Evolutionary conservation across 2,329 filamentous ascomycete genomes (phyloP).

Genomic region (Alternaria gansuensis): DNA sequence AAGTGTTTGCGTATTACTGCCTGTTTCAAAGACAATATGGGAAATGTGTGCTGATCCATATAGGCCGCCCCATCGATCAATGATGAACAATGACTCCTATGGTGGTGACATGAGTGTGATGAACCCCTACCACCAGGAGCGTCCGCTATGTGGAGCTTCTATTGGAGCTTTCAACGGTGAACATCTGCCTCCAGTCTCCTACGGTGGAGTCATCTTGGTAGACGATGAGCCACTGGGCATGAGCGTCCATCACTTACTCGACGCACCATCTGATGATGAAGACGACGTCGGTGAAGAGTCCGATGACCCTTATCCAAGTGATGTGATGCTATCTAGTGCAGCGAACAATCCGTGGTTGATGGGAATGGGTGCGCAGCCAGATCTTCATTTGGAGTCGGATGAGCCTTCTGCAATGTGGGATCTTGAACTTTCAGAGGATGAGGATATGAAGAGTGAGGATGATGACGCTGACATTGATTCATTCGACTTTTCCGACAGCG

Average conservation of each 20-base stretch:
- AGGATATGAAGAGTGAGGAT: constrained; percentile 53
- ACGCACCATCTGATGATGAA: constrained; percentile 66
- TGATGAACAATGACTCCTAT: constrained; percentile 51
- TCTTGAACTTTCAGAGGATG: constrained; percentile 65
- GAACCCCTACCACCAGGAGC: constrained; percentile 81
- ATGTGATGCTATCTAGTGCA: constrained; percentile 57
- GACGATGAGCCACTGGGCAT: constrained; percentile 88
- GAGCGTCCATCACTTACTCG: constrained; percentile 97
- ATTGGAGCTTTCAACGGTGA: constrained; percentile 90
- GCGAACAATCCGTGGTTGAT: constrained; percentile 48
- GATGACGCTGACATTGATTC: constrained; percentile 46
- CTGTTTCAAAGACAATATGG: too few species aligned
- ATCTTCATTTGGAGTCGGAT: constrained; percentile 43
- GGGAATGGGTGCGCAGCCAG: constrained; percentile 50
- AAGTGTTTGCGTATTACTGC: too few species aligned
- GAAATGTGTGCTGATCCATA: too few species aligned
- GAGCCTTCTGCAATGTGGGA: constrained; percentile 46
- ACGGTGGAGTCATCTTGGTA: constrained; percentile 85
- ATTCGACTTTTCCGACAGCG: constrained; percentile 67
- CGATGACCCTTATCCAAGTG: constrained; percentile 35
- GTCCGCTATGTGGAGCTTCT: constrained; percentile 84
- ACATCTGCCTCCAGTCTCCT: constrained; percentile 88
- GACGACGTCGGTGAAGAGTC: constrained; percentile 55
- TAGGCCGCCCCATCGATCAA: constrained; percentile 50
- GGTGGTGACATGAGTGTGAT: constrained; percentile 55